These are phyloP conservation scores for Penicillium sp. DNA, from an alignment of 2,329 filamentous ascomycete species.

Conservation along the genomic window DNA sequence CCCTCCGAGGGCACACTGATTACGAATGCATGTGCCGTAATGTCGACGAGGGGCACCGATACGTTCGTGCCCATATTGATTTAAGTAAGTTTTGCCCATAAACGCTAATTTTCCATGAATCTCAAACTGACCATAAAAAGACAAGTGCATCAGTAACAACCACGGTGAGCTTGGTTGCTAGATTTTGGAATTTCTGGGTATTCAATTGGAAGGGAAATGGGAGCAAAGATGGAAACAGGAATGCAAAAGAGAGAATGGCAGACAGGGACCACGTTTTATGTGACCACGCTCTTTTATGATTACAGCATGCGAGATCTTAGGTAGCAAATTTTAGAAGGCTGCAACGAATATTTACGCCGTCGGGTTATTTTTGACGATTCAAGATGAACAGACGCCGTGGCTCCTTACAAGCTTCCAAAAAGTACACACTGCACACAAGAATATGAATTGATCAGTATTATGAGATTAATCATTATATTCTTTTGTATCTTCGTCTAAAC, in stretches of 20 bases:
- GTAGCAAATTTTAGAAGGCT: not conserved
- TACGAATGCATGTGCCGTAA: constrained; percentile 23
- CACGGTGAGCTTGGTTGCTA: constrained; percentile 25
- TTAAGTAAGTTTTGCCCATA: constrained; percentile 13
- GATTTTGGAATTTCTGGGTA: not conserved
- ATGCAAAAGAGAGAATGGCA: not conserved
- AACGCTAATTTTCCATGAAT: not conserved
- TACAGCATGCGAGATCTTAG: not conserved
- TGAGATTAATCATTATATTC: not conserved
- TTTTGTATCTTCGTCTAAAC: constrained; percentile 12
- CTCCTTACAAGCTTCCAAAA: not conserved
- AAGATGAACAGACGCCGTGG: not conserved
- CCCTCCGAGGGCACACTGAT: constrained; percentile 17
- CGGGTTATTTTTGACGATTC: not conserved
- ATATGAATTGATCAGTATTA: not conserved
- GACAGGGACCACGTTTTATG: constrained; percentile 3
- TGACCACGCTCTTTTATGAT: constrained; percentile 13
- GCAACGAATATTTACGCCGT: not conserved
- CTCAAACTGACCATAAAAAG: constrained; percentile 5
- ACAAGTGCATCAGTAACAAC: constrained; percentile 26
- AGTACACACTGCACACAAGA: not conserved
- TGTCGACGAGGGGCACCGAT: constrained; percentile 13
- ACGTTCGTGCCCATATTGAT: constrained; percentile 18
- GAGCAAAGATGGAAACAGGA: not conserved
- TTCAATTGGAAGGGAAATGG: not conserved